Evolutionary conservation across 176 grass and related monocot species (phyloP), one percentile per base, ranked within the genome.

Genomic region (Phoenix roebelenii): DNA sequence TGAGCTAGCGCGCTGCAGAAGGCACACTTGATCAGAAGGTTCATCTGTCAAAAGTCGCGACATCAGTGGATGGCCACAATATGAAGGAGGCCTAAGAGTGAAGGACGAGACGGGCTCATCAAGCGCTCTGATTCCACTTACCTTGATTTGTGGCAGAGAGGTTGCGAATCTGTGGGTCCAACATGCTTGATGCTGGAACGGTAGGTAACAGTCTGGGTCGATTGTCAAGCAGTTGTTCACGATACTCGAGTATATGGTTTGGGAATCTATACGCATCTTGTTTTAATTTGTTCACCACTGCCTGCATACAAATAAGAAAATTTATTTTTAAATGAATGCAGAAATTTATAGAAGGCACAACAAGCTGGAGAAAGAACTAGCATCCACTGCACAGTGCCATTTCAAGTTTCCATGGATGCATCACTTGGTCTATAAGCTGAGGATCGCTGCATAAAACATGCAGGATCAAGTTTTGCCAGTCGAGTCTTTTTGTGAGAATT

Each of bases 231-330:
- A 77, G 16, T 63, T 82, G 75, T 70, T 79, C 68, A 51, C 76
- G 82, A 62, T 85, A 83, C 48, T 90, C 87, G 1, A 69, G 16
- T 49, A 90, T 90, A 48, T 66, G 72, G 57, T 55, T 25, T 14
- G 79, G 82, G 29, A 73, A 80, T 77, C 74, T 77, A 71, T 85
- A 90, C 26, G 87, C 82, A 71, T 90, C 79, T 60, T 90, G 82
- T 71, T 85, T 83, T 28, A 90, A 44, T 61, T 90, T 85, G 72
- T 19, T 58, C 52, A 86, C 79, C 69, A 82, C 23, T 5, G 58
- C 76, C 86, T 89, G 72, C 58, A 1, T 12, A 72, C 16, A 30
- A 68, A 49, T 18, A 7, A 55, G 19, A 9, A 0, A 25, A 4
- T 14, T 51, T 14, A 52, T 5, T 50, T 50, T 52, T 52, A 15